These are phyloP conservation scores for Penicillium pulvis DNA, from an alignment of 495 filamentous ascomycete species.

Conservation along the genomic window DNA sequence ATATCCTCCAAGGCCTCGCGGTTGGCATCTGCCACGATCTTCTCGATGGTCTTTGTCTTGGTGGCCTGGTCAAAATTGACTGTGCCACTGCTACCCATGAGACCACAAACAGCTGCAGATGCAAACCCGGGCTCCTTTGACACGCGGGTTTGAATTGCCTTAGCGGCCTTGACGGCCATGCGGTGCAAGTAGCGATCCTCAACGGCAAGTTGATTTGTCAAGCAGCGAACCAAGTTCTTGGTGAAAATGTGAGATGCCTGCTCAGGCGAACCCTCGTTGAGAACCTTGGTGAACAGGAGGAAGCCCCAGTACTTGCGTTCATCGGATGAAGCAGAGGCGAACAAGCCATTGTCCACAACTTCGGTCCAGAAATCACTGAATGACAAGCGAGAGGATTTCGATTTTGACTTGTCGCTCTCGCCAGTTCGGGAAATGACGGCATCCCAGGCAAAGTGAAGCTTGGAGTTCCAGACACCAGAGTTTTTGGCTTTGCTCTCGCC, in stretches of 20 bases:
- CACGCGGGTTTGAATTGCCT: constrained; percentile 66
- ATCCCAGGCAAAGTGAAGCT: constrained; percentile 88
- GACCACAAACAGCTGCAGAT: constrained; percentile 57
- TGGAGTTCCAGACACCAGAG: constrained; percentile 76
- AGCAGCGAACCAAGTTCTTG: constrained; percentile 76
- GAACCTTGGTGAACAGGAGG: constrained; percentile 73
- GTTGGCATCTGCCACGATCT: constrained; percentile 65
- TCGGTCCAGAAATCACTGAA: constrained; percentile 87
- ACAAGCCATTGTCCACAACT: constrained; percentile 81
- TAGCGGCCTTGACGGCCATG: constrained; percentile 71
- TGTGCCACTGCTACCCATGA: constrained; percentile 68
- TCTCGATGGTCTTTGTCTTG: constrained; percentile 85
- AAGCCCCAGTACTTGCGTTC: constrained; percentile 92
- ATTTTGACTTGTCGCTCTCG: constrained; percentile 32
- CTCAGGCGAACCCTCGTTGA: constrained; percentile 52
- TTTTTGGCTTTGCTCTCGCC: constrained; percentile 50
- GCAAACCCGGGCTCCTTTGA: constrained; percentile 63
- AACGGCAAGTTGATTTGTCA: constrained; percentile 87
- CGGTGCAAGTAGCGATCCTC: constrained; percentile 82
- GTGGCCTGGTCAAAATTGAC: constrained; percentile 85
- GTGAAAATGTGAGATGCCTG: constrained; percentile 66
- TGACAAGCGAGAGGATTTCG: constrained; percentile 42
- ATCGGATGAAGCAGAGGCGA: constrained; percentile 75
- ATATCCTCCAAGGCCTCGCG: constrained; percentile 46
- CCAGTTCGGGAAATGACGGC: constrained; percentile 59